These are phyloP conservation scores for Cladosporium sp. DNA, from an alignment of 2,329 filamentous ascomycete genomes.

Conservation along the genomic window DNA sequence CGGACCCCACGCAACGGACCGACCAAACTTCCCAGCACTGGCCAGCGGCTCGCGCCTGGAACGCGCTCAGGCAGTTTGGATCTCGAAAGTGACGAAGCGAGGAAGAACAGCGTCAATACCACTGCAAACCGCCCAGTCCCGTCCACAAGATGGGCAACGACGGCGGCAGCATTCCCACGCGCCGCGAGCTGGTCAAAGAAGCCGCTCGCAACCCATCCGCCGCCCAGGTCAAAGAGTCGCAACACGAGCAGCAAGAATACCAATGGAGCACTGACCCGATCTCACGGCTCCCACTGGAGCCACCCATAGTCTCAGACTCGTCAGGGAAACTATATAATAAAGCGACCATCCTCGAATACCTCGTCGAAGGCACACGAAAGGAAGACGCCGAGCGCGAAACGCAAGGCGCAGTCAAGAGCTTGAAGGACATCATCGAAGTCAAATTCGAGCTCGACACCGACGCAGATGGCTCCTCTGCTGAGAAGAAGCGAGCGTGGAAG, in stretches of 20 bases:
- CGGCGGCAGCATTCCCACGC: slow-evolving; percentile 89
- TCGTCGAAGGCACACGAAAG: slow-evolving; percentile 53
- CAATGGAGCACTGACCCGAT: slow-evolving; percentile 84
- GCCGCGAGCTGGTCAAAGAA: slow-evolving; percentile 92
- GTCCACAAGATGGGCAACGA: slow-evolving; percentile 79
- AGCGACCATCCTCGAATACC: slow-evolving; percentile 72
- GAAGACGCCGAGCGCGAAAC: slow-evolving; percentile 60
- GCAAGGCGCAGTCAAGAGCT: slow-evolving; percentile 63
- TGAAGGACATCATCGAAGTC: slow-evolving; percentile 84
- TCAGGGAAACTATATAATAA: slow-evolving; percentile 90
- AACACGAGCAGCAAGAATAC: slow-evolving; percentile 78
- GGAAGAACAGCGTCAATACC: background rate
- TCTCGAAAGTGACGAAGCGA: background rate
- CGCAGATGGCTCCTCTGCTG: slow-evolving; percentile 14
- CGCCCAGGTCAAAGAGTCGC: slow-evolving; percentile 82
- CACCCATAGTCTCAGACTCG: slow-evolving; percentile 78
- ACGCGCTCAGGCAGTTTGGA: background rate
- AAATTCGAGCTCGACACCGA: slow-evolving; percentile 60
- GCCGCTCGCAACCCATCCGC: slow-evolving; percentile 78
- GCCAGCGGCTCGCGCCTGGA: slow-evolving; percentile 7
- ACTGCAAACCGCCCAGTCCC: background rate
- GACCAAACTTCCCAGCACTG: slow-evolving; percentile 2
- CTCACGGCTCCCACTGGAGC: slow-evolving; percentile 69
- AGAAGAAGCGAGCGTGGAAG: slow-evolving; percentile 59
- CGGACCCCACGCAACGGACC: background rate